Conservation (phyloP, 495 filamentous ascomycete species). For the Neurospora sp. region DNA sequence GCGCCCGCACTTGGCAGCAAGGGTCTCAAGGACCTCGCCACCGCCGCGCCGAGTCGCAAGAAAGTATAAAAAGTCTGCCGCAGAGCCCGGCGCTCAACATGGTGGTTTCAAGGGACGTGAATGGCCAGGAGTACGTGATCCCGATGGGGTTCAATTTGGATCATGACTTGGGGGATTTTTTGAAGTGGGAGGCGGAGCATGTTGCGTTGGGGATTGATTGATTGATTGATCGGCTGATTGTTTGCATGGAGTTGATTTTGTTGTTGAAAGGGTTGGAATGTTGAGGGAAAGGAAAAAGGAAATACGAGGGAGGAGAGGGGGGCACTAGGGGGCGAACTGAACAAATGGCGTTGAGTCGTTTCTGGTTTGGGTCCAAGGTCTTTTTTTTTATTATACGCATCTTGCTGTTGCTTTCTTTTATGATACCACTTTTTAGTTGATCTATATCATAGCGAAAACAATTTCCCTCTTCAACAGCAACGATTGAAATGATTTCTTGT, state of each 20-base stretch:
- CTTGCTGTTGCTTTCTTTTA: background rate
- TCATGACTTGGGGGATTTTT: conserved; percentile 42
- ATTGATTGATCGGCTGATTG: background rate
- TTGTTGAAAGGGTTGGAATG: background rate
- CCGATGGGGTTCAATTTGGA: conserved; percentile 48
- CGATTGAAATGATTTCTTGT: background rate
- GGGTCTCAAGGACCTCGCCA: background rate
- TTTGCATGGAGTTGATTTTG: background rate
- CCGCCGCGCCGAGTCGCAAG: conserved; percentile 5
- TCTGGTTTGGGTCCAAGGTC: background rate
- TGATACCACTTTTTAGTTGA: background rate
- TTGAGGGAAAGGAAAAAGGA: background rate
- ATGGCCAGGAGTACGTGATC: conserved; percentile 34
- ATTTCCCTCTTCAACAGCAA: background rate
- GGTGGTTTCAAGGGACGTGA: conserved; percentile 25
- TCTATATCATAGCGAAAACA: background rate
- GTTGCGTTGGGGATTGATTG: conserved; percentile 5
- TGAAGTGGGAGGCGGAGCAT: conserved; percentile 39
- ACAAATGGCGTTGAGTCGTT: background rate
- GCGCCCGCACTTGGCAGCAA: background rate
- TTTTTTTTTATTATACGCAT: background rate
- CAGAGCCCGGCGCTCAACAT: conserved; percentile 43
- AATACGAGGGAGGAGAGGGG: background rate
- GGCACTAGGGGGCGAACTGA: background rate
- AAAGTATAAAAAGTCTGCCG: conserved; percentile 33